Evolutionary conservation across 176 grass and related monocot species (phyloP).

Genomic region (Zoysia pacifica): DNA sequence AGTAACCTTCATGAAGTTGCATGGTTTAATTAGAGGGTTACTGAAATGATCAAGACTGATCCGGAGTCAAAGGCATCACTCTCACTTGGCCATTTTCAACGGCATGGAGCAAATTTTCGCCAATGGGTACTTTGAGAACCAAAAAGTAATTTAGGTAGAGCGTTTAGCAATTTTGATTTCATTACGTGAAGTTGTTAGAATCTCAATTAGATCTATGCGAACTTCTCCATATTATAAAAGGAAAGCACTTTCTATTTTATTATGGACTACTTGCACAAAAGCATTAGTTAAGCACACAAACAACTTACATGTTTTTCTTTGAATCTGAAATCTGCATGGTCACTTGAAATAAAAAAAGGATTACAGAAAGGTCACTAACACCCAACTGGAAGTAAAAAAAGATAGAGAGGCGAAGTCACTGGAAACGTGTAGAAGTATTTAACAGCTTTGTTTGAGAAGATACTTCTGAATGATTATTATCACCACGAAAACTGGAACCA

Average conservation of each 20-base stretch:
- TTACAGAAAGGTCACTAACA: conserved; percentile 8
- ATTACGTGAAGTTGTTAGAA: conserved; percentile 3
- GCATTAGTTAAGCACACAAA: background rate
- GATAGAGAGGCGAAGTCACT: conserved; percentile 1
- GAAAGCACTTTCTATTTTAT: background rate
- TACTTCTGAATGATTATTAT: background rate
- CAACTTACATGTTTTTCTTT: background rate
- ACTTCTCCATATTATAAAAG: background rate
- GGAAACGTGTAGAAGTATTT: conserved; percentile 21
- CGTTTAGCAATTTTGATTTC: background rate
- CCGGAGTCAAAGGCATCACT: conserved; percentile 20
- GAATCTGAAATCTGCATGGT: background rate
- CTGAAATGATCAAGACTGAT: conserved; percentile 12
- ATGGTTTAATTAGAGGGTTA: background rate
- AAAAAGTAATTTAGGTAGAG: background rate
- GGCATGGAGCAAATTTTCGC: background rate
- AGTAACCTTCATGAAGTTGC: conserved; percentile 9
- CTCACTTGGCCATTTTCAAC: conserved; percentile 10
- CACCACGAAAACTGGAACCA: background rate
- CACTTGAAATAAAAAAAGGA: background rate
- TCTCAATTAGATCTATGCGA: conserved; percentile 19
- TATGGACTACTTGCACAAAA: conserved; percentile 4
- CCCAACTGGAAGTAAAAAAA: background rate
- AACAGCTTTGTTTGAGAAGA: background rate
- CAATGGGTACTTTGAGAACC: background rate